Evolutionary conservation across 352 stramenopile species (phyloP), one percentile per base, ranked within the genome.

Genomic region (Phytophthora quininea): DNA sequence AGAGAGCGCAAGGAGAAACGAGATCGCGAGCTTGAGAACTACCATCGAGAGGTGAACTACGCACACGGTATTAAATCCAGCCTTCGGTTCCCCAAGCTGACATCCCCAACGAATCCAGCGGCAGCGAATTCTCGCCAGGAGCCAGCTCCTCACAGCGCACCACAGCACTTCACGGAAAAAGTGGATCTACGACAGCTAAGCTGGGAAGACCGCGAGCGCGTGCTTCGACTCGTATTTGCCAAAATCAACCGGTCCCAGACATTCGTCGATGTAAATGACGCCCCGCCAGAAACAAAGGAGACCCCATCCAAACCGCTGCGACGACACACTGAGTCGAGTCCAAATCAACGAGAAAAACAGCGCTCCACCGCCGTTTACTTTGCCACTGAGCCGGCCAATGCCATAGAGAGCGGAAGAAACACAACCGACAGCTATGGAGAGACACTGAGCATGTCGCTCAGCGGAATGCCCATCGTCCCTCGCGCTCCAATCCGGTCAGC

Each of bases 181-280:
- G 88, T 98, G n/a, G 88, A 97, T 48, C 69, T 98, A 19, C 76
- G 77, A 1, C 80, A 97, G 56, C 80, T 98, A 30, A 88, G 77
- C 33, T 97, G 90, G 88, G 88, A 96, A 40, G 93, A 98, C 71
- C 85, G 90, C 27, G 95, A 98, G 75, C 84, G 88, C 45, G 93
- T 98, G 37, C 78, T 98, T 42, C 82, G 93, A 12, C 77, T 98
- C n/a, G 79, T 98, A 42, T 98, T 98, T 55, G 88, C 93, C 7
- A 97, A 96, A 68, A 98, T 98, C 70, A 98, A 98, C 52, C 84
- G 74, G 37, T 79, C 80, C 10, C 79, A 91, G 52, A 90, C 82
- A 56, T 74, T 68, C n/a, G 76, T 78, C 0, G 73, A 86, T 31
- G 59, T 70, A 43, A 58, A 32, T 32, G 64, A 63, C 24, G 14